Evolutionary conservation across 2,329 filamentous ascomycete species (phyloP).

Genomic region (Colletotrichum australisinense): DNA sequence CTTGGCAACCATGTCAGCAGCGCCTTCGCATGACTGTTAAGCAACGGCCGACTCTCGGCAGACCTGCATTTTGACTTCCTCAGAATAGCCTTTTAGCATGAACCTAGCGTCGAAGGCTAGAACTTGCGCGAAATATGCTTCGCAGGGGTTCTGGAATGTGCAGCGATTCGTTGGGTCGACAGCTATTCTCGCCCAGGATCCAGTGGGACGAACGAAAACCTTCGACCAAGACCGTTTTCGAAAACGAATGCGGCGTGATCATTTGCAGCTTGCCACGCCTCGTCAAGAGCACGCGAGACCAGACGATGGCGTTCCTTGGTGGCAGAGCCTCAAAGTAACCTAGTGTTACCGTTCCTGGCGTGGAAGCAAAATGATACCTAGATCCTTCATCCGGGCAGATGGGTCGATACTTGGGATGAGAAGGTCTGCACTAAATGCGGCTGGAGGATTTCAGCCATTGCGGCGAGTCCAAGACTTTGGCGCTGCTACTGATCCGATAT

Average conservation of each 20-base stretch:
- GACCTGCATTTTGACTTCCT: not conserved
- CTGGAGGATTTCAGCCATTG: not conserved
- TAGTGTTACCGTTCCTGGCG: not conserved
- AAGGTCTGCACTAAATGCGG: not conserved
- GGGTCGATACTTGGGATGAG: not conserved
- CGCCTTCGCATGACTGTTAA: not conserved
- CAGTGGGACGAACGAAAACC: not conserved
- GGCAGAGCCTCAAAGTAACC: not conserved
- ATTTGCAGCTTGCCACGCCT: not conserved
- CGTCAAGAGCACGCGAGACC: not conserved
- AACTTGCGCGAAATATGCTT: not conserved
- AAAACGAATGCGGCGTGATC: not conserved
- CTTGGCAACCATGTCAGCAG: not conserved
- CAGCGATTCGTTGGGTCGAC: not conserved
- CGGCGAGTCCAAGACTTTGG: not conserved
- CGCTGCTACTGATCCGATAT: not conserved
- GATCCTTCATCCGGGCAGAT: not conserved
- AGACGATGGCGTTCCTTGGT: too few relatives aligned
- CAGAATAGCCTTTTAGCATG: not conserved
- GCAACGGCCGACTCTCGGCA: not conserved
- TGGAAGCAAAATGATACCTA: not conserved
- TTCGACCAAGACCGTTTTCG: not conserved
- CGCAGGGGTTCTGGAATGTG: not conserved
- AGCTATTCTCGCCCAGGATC: not conserved
- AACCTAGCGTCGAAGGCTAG: not conserved